Percentiles rank a stretch among this genome's conserved stretches.
These are phyloP conservation scores for Apiospora koreana DNA, from an alignment of 2,329 filamentous ascomycete species.

Conservation along the genomic window DNA sequence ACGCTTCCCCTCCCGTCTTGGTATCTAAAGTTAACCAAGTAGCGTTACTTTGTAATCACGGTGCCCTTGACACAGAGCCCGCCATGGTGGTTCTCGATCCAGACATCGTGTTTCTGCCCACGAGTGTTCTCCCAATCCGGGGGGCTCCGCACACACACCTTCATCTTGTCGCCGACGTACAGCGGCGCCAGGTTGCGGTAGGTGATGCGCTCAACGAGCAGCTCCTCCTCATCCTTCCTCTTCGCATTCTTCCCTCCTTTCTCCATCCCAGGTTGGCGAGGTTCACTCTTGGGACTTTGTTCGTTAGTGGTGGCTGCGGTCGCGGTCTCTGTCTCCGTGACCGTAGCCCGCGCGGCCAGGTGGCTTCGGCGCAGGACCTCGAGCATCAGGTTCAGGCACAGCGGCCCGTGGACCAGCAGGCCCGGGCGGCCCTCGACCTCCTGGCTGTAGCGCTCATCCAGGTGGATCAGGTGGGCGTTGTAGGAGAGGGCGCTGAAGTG, in stretches of 20 bases:
- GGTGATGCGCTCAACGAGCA: constrained; percentile 56
- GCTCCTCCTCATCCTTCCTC: constrained; percentile 15
- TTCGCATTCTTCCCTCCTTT: constrained; percentile 34
- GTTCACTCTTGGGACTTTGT: too few species aligned
- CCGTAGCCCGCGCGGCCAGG: too few species aligned
- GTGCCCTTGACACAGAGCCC: constrained; percentile 65
- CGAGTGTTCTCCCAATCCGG: constrained; percentile 33
- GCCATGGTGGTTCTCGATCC: constrained; percentile 64
- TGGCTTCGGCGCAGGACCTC: constrained; percentile 51
- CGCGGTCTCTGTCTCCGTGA: too few species aligned
- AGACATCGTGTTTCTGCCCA: constrained; percentile 52
- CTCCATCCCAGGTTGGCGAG: too few species aligned
- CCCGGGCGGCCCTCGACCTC: constrained; percentile 73
- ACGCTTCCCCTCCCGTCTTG: too few species aligned
- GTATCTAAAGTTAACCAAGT: too few species aligned
- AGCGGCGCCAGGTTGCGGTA: constrained; percentile 84
- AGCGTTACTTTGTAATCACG: constrained; percentile 20
- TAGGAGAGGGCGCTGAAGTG: constrained; percentile 88
- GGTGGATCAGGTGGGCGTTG: constrained; percentile 90
- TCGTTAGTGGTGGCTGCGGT: too few species aligned
- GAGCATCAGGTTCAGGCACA: constrained; percentile 77
- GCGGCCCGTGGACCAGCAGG: constrained; percentile 83
- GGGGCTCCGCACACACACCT: constrained; percentile 61
- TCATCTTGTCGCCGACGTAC: constrained; percentile 71
- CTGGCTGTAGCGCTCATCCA: constrained; percentile 71